These are phyloP conservation scores for Stemphylium beticola DNA, from an alignment of 2,329 filamentous ascomycete genomes.

Conservation along the genomic window DNA sequence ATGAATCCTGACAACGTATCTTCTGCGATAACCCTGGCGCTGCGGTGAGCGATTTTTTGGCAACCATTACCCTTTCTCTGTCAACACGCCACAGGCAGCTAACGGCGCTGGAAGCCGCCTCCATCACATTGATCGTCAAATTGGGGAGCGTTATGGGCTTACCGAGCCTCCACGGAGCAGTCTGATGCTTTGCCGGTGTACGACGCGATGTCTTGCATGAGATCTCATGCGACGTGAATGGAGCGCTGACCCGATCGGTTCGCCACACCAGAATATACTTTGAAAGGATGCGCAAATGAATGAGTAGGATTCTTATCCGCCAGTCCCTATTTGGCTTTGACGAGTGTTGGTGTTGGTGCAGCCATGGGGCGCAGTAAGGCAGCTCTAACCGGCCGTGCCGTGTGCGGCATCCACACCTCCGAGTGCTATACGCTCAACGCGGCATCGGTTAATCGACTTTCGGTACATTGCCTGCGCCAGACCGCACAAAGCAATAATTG, in stretches of 20 bases:
- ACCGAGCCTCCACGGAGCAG: slow-evolving; percentile 9
- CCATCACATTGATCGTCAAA: slow-evolving; percentile 4
- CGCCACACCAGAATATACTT: slow-evolving; percentile 1
- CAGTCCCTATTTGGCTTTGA: background rate
- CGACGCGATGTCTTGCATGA: slow-evolving; percentile 14
- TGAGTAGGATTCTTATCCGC: slow-evolving; percentile 2
- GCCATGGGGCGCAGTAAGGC: slow-evolving; percentile 15
- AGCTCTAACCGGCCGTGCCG: slow-evolving; percentile 7
- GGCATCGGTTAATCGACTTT: slow-evolving; percentile 19
- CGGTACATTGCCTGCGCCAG: slow-evolving; percentile 19
- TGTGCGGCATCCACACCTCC: slow-evolving; percentile 3
- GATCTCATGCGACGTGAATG: background rate
- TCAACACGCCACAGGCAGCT: background rate
- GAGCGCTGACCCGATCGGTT: slow-evolving; percentile 4
- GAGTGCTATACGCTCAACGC: slow-evolving; percentile 6
- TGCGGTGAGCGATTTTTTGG: background rate
- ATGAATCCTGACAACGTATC: background rate
- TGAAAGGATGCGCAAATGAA: background rate
- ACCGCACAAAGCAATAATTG: slow-evolving; percentile 11
- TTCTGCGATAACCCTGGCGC: background rate
- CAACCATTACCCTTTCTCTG: background rate
- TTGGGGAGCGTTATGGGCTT: background rate
- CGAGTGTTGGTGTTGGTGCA: slow-evolving; percentile 14
- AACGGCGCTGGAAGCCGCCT: background rate
- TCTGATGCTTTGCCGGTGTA: slow-evolving; percentile 8